Evolutionary conservation across 1,284 basidiomycete species (phyloP).

Genomic region (Phellopilus nigrolimitatus): DNA sequence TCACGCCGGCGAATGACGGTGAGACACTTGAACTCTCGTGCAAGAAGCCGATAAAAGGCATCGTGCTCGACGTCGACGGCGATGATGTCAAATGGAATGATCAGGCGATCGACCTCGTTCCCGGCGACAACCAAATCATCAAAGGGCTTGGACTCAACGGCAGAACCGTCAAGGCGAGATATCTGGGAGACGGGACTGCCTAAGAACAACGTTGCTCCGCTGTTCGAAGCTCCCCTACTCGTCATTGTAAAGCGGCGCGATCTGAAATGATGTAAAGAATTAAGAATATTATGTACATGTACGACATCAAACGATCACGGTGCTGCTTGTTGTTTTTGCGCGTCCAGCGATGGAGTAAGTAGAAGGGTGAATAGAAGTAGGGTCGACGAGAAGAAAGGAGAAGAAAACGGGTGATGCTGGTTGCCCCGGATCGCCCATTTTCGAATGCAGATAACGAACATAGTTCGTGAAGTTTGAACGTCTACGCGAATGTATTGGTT

Average conservation of each 20-base stretch:
- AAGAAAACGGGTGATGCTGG: constrained; percentile 1
- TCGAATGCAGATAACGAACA: too few relatives aligned
- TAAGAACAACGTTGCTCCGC: constrained; percentile 28
- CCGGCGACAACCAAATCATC: constrained; percentile 72
- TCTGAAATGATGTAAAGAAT: neutral
- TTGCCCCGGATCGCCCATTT: constrained; percentile 4
- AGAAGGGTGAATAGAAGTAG: too few relatives aligned
- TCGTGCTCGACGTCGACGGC: constrained; percentile 74
- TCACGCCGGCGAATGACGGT: constrained; percentile 47
- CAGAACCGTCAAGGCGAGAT: constrained; percentile 59
- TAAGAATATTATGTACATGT: too few relatives aligned
- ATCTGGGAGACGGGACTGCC: constrained; percentile 69
- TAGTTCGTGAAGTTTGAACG: neutral
- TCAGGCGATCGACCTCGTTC: constrained; percentile 84
- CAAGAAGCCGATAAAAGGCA: constrained; percentile 75
- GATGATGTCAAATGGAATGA: constrained; percentile 74
- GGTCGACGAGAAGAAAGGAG: neutral
- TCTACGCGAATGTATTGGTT: neutral
- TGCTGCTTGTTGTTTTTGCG: too few relatives aligned
- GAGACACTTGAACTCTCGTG: constrained; percentile 59
- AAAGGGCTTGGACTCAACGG: constrained; percentile 60
- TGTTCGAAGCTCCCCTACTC: neutral
- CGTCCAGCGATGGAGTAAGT: too few relatives aligned
- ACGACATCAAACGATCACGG: too few relatives aligned
- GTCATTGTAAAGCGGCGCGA: neutral